These are phyloP conservation scores for Globisporangium polare DNA, from an alignment of 352 stramenopile species.

Conservation along the genomic window DNA sequence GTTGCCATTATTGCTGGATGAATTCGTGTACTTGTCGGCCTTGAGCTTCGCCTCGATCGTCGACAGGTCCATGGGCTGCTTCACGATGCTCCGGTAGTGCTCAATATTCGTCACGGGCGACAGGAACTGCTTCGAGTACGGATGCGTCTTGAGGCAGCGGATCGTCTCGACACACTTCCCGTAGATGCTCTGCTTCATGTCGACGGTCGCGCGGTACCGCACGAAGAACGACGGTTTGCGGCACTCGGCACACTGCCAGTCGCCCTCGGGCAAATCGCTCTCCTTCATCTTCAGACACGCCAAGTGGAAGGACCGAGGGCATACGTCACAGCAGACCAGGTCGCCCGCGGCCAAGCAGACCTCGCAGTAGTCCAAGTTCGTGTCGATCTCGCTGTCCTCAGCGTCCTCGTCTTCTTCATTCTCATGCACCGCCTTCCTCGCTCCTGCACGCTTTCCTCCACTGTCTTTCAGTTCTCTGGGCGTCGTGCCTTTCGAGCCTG, in stretches of 20 bases:
- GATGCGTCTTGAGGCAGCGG: slow-evolving; percentile 61
- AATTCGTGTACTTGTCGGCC: slow-evolving; percentile 46
- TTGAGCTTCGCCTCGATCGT: slow-evolving; percentile 68
- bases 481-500: neutral
- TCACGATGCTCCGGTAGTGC: slow-evolving; percentile 69
- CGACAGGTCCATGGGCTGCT: slow-evolving; percentile 80
- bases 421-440: slow-evolving; percentile 13
- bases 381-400: slow-evolving; percentile 63
- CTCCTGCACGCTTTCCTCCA: neutral
- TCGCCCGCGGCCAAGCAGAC: slow-evolving; percentile 82
- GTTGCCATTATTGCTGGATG: no score
- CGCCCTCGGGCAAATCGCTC: slow-evolving; percentile 67
- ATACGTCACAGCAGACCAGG: slow-evolving; percentile 89
- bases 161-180: slow-evolving; percentile 72
- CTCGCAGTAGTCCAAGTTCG: slow-evolving; percentile 82
- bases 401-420: slow-evolving; percentile 19
- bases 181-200: slow-evolving; percentile 43
- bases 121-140: slow-evolving; percentile 81
- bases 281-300: slow-evolving; percentile 76
- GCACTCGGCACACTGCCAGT: slow-evolving; percentile 81
- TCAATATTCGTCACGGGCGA: slow-evolving; percentile 69
- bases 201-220: slow-evolving; percentile 39
- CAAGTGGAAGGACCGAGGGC: slow-evolving; percentile 89
- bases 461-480: neutral
- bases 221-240: slow-evolving; percentile 68